A percentile compares a stretch with the other conserved stretches of the same genome.
phyloP scores from a whole-genome alignment of 352 stramenopile genomes.

The Phytophthora uliginosa region DNA sequence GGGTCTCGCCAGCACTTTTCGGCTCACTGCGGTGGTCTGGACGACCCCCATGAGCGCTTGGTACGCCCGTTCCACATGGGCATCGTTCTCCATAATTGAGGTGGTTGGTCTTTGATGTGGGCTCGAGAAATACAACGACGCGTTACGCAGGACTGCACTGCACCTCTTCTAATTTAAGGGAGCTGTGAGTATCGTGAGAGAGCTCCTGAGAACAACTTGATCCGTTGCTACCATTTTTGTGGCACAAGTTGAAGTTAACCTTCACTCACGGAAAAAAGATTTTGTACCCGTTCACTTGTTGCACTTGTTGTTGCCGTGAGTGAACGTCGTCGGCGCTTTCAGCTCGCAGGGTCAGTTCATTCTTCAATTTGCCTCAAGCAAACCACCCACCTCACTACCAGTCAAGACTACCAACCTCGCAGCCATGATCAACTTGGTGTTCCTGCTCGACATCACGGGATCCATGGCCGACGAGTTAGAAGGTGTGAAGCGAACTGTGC shows the following conservation, averaged over 20 bases:
- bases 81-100: slow-evolving; percentile 21
- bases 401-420: neutral
- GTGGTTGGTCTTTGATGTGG: neutral
- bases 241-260: slow-evolving; percentile 41
- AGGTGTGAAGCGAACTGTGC: slow-evolving; percentile 67
- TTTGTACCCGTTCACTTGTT: slow-evolving; percentile 7
- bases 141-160: neutral
- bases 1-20: slow-evolving; percentile 72
- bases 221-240: neutral
- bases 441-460: slow-evolving; percentile 82
- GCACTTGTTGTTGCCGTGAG: slow-evolving; percentile 13
- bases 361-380: slow-evolving; percentile 26
- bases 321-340: slow-evolving; percentile 19
- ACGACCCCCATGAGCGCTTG: slow-evolving; percentile 68
- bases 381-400: neutral
- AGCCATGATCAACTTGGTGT: slow-evolving; percentile 74
- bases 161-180: slow-evolving; percentile 9
- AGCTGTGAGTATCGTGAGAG: neutral
- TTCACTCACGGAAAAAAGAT: slow-evolving; percentile 25
- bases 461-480: slow-evolving; percentile 70
- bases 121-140: neutral
- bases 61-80: slow-evolving; percentile 73
- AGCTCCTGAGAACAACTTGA: too few species aligned
- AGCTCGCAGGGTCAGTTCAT: slow-evolving; percentile 10
- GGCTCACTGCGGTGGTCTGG: slow-evolving; percentile 74